A percentile compares a stretch with the other conserved stretches of the same genome.
phyloP scores from a whole-genome alignment of 331 rosid species.

The Malus hybrid region DNA sequence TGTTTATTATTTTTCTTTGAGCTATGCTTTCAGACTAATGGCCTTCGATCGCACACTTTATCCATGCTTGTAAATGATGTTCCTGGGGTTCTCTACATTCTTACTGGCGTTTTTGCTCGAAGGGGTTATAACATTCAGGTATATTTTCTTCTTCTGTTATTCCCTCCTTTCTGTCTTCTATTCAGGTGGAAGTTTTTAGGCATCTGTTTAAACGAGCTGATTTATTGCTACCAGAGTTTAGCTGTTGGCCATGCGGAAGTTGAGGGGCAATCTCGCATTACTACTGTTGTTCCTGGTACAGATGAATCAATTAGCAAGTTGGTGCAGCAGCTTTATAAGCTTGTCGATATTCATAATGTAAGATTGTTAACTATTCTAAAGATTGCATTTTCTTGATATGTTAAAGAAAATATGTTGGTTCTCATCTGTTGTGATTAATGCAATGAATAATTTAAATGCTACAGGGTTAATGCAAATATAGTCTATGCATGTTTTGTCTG shows the following conservation, averaged over 20 bases:
- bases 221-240: slow-evolving; percentile 34
- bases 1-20: background rate
- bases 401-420: background rate
- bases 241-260: slow-evolving; percentile 57
- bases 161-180: background rate
- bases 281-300: slow-evolving; percentile 56
- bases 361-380: slow-evolving; percentile 5
- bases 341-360: slow-evolving; percentile 43
- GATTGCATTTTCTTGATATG: background rate
- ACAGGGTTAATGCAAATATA: background rate
- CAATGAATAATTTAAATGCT: background rate
- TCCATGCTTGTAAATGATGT: slow-evolving; percentile 82
- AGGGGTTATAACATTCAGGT: slow-evolving; percentile 90
- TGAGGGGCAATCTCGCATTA: slow-evolving; percentile 48
- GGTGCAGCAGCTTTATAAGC: slow-evolving; percentile 51
- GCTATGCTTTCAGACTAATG: slow-evolving; percentile 54
- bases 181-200: background rate
- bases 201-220: background rate
- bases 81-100: slow-evolving; percentile 90
- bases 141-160: background rate
- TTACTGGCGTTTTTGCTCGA: slow-evolving; percentile 92
- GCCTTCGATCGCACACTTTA: slow-evolving; percentile 82
- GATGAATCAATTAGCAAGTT: slow-evolving; percentile 45
- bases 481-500: background rate
- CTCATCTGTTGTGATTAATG: background rate